Evolutionary conservation across 371 early-diverging fungal genomes (phyloP), one percentile per base, ranked within the genome.

Genomic region (Lichtheimia corymbifera): DNA sequence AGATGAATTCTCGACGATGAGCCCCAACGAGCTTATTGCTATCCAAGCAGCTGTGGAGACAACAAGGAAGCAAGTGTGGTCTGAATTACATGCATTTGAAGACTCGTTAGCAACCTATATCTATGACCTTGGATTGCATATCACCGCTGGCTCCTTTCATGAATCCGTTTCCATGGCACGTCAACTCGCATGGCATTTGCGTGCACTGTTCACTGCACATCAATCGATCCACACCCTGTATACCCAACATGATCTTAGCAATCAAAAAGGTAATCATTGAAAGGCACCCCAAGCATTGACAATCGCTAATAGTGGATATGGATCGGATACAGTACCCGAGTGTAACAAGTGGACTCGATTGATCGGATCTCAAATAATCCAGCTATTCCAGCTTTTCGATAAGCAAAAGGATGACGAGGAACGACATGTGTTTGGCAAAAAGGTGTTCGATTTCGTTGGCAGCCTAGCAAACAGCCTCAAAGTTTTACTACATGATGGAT

Each of bases 71-170:
- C 58, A 53, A 28, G 53, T 65, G 2, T 65, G 61, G 61, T 47
- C 22, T 9, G 66, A 65, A 35, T 30, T 65, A 28, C 50, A 50
- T 11, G 66, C 27, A 1, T 53, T 41, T 27, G 95, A 95, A 72
- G 96, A 96, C 61, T 92, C 94, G 1, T 85, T 94, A 0, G 95
- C 96, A 11, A 90, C 92, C 7, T 95, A 93, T 72, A 95, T 97
- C 55, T 93, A 92, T 3, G 93, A 93, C 53, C 95, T 95, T 89
- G 76, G 96, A 35, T 69, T 93, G 35, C 89, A 93, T 60, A 89
- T 96, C 25, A 90, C 94, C 9, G 89, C 88, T 58, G 86, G 88
- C 13, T 69, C 82, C 45, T 91, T 87, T 72, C 74, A 82, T 18
- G 90, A 93, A 25, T 91, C 93, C 22, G 77, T 94, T 17, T 72